These are phyloP conservation scores for Monosporozyma aquatica DNA, from an alignment of 805 yeast genomes.

Conservation along the genomic window DNA sequence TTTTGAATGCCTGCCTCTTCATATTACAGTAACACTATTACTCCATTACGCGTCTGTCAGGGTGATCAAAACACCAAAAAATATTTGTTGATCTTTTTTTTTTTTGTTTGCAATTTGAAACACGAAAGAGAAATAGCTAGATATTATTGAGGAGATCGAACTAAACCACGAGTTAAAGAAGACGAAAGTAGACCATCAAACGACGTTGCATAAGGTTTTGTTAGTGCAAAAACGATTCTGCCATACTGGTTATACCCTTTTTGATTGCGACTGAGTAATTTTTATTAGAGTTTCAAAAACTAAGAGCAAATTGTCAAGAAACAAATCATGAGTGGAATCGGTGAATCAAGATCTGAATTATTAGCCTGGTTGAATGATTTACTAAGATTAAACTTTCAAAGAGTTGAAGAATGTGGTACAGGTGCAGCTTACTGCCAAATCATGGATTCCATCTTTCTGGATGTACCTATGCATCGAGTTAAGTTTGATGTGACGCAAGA, in stretches of 20 bases:
- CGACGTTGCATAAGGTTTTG: no score
- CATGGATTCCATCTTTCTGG: slow-evolving; percentile 75
- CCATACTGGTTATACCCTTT: no score
- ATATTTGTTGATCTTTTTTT: neutral
- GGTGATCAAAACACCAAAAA: neutral
- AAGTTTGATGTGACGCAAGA: slow-evolving; percentile 62
- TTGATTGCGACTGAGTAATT: no score
- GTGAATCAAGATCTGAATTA: slow-evolving; percentile 78
- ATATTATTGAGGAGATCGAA: neutral
- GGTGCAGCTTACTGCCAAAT: slow-evolving; percentile 95
- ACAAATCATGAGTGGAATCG: slow-evolving; percentile 35
- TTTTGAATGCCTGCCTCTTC: no score
- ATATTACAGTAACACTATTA: no score
- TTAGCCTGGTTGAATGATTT: slow-evolving; percentile 77
- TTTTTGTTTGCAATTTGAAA: neutral
- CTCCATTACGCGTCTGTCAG: slow-evolving; percentile 2
- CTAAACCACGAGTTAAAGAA: no score
- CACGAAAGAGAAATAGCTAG: neutral
- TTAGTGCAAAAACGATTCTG: no score
- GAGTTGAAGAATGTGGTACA: slow-evolving; percentile 88
- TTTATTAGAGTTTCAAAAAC: no score
- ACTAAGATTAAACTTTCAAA: slow-evolving; percentile 53
- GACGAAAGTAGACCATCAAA: no score
- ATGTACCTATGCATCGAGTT: slow-evolving; percentile 72
- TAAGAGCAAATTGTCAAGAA: no score